Conservation (phyloP, 176 grass and related monocot species). For the Aegilops speltoides region DNA sequence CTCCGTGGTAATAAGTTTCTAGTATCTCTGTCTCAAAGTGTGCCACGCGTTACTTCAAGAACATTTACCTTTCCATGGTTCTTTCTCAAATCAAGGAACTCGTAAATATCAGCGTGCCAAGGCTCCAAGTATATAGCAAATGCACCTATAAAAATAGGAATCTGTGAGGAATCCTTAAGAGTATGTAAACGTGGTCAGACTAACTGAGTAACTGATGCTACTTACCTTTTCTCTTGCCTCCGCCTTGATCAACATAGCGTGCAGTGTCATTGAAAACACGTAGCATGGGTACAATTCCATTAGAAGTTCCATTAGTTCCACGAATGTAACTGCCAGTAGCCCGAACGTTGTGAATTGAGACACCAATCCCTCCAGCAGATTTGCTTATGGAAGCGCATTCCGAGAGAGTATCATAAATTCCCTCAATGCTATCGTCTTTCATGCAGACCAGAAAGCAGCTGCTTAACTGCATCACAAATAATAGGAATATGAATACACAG, state of each 20-base stretch:
- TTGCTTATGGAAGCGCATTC: constrained; percentile 95
- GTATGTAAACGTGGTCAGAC: background rate
- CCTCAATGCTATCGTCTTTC: constrained; percentile 98
- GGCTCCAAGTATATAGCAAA: constrained; percentile 92
- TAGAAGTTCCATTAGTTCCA: constrained; percentile 91
- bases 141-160: constrained; percentile 56
- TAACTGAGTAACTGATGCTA: constrained; percentile 20
- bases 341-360: constrained; percentile 86
- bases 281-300: constrained; percentile 92
- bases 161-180: constrained; percentile 13
- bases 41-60: constrained; percentile 6
- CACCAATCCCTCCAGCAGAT: constrained; percentile 87
- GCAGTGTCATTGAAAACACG: constrained; percentile 95
- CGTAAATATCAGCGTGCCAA: constrained; percentile 94
- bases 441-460: constrained; percentile 91
- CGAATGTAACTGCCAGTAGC: constrained; percentile 85
- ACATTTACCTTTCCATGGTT: constrained; percentile 87
- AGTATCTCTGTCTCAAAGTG: background rate
- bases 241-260: constrained; percentile 96
- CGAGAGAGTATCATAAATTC: constrained; percentile 90
- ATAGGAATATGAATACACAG: background rate
- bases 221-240: constrained; percentile 90
- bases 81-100: constrained; percentile 92
- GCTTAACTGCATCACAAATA: constrained; percentile 43
- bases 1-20: constrained; percentile 6